phyloP scores from a whole-genome alignment of 2,329 filamentous ascomycete species.

The Trichoderma asperellum region DNA sequence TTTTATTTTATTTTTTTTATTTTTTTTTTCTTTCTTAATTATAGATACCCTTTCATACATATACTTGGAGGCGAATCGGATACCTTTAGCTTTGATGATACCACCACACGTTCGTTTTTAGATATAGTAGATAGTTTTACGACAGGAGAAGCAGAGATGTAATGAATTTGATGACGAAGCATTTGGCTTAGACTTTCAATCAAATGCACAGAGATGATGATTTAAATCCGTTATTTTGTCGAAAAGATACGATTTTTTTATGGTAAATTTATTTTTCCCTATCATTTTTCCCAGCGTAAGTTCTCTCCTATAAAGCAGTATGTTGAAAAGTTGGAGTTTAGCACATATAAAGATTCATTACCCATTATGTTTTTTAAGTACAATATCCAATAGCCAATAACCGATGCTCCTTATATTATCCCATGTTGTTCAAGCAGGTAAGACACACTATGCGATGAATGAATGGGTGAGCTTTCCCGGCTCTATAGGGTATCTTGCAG shows the following conservation, averaged over 20 bases:
- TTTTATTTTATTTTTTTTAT: neutral
- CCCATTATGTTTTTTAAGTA: neutral
- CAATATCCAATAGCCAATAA: neutral
- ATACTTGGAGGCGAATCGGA: slow-evolving; percentile 15
- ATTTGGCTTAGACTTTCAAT: neutral
- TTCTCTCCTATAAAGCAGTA: neutral
- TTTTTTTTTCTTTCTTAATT: neutral
- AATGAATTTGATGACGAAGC: neutral
- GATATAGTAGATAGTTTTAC: neutral
- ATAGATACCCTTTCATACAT: slow-evolving; percentile 23
- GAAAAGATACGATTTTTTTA: neutral
- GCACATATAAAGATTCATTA: neutral
- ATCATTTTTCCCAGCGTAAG: no score
- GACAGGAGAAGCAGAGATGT: neutral
- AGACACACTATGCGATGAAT: neutral
- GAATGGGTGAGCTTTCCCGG: neutral
- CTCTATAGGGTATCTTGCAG: neutral
- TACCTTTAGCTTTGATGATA: slow-evolving; percentile 22
- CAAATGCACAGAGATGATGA: neutral
- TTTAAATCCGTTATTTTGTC: neutral
- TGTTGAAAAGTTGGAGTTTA: neutral
- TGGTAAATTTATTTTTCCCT: neutral
- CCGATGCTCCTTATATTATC: neutral
- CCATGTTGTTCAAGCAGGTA: neutral
- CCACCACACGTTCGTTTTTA: slow-evolving; percentile 22